phyloP scores from a whole-genome alignment of 208 protist genomes.

The Spongospora subterranea region DNA sequence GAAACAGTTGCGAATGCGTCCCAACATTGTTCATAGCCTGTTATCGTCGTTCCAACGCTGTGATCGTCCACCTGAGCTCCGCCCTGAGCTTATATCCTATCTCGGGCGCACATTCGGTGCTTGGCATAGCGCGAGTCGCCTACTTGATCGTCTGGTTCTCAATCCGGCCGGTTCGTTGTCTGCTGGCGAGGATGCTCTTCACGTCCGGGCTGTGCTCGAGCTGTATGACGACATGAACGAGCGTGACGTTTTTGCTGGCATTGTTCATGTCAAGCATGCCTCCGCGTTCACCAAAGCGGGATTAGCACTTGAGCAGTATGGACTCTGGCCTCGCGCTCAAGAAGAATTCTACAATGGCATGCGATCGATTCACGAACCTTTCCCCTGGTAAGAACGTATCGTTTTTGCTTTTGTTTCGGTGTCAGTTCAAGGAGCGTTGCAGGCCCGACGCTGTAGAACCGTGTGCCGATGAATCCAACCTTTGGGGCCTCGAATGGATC shows the following conservation, averaged over 20 bases:
- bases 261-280: neutral
- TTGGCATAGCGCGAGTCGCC: neutral
- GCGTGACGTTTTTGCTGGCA: constrained; percentile 26
- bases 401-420: too few relatives aligned
- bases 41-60: constrained; percentile 17
- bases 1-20: constrained; percentile 21
- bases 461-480: neutral
- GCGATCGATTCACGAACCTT: constrained; percentile 21
- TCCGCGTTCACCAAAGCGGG: constrained; percentile 45
- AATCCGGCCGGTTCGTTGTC: neutral
- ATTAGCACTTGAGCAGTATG: constrained; percentile 59
- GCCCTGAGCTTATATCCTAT: constrained; percentile 29
- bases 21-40: constrained; percentile 54
- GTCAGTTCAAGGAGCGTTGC: too few relatives aligned
- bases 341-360: constrained; percentile 57
- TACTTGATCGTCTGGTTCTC: constrained; percentile 12
- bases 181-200: neutral
- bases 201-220: constrained; percentile 9
- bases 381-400: too few relatives aligned
- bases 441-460: neutral
- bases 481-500: constrained; percentile 63
- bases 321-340: constrained; percentile 54
- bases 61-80: neutral
- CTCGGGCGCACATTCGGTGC: constrained; percentile 26
- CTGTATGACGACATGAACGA: neutral